Base-by-base conservation (phyloP, 1,284 basidiomycete species). In the Tilletia caries region DNA sequence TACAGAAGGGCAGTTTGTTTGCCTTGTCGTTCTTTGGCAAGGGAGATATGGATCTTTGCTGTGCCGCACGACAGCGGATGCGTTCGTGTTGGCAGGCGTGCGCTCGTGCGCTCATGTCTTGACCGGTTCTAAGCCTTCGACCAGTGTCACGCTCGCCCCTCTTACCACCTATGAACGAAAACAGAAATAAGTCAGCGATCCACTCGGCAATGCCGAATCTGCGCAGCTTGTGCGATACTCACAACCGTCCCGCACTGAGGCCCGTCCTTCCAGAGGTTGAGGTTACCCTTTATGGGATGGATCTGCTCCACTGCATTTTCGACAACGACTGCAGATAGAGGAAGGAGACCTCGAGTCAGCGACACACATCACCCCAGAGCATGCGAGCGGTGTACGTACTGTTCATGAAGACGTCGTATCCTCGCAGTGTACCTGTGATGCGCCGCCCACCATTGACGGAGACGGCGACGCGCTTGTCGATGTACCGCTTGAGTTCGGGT, bases 331-430 rank as follows among this genome's bases (percentile, higher is more conserved):
- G 58, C 13, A 34, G 3, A 27, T 0, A 15, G 15, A 15, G 37
- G 37, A 41, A 41, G 10, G 15, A 41, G 37, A 10, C 37, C 37
- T 41, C 10, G 10, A 41, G 15, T 41, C 37, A 41, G 37, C 37
- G 1, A 41, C 37, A 41, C 10, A 41, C 1, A 2, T 15, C 1
- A 41, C 37, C 37, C n/a, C n/a, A n/a, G n/a, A n/a, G n/a, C n/a
- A n/a, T n/a, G n/a, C n/a, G n/a, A n/a, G n/a, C n/a, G n/a, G 3
- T 6, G 12, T 12, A 62, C 58, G 12, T 10, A 62, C 58, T 88
- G 85, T 99, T 99, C 83, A 99, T 86, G 87, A 99, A 99, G 79
- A 99, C 91, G 87, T 98, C 96, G 85, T 95, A 98, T 46, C 96
- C 96, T 73, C 96, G 90, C 68, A 98, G 86, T n/a, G 90, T 90